Base-by-base conservation (phyloP, 768 basidiomycete genomes). In the Tricholoma flavovirens region DNA sequence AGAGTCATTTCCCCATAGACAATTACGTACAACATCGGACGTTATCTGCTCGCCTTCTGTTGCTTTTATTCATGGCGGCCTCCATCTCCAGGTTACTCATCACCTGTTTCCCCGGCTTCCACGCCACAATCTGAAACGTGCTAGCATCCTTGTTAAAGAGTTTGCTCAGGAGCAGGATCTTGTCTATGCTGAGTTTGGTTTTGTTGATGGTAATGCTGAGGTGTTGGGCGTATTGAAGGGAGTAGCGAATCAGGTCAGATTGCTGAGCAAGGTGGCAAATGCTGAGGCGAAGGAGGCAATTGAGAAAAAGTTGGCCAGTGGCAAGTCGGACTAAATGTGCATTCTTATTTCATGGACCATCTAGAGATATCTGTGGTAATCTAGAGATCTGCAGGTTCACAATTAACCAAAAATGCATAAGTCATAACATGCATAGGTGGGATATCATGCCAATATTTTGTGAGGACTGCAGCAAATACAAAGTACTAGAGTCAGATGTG, bases 11-110 rank as follows among this genome's bases (percentile, higher is more conserved):
- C 83, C 88, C 3, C 87, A 92, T 62, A 87, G 97, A 14, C 97
- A 99, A 69, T 75, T 99, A 64, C 88, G 97, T 49, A 99, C 97
- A n/a, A 98, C 97, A 0, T 88, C 91, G 45, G 97, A 99, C 69
- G 93, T 99, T 40, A 83, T 90, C 58, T 98, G 97, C 71, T 83
- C 85, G 2, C 78, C 86, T 1, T 82, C 83, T 30, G 79, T 98
- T 62, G 90, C 81, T 51, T 98, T 94, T 66, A 72, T 99, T 32
- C 97, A 99, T 65, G 97, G 97, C 10, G 97, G 97, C n/a, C 82
- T 99, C 17, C 93, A 99, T 63, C 83, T 98, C 11, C 97, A 99
- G 71, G 92, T 98, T 42, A 93, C 96, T 2, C 97, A 99, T 64
- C 95, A 98, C 70, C 80, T 98, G 56, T 98, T 98, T 76, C 97